phyloP scores from a whole-genome alignment of 2,329 filamentous ascomycete genomes.

The Apiospora kogelbergensis region DNA sequence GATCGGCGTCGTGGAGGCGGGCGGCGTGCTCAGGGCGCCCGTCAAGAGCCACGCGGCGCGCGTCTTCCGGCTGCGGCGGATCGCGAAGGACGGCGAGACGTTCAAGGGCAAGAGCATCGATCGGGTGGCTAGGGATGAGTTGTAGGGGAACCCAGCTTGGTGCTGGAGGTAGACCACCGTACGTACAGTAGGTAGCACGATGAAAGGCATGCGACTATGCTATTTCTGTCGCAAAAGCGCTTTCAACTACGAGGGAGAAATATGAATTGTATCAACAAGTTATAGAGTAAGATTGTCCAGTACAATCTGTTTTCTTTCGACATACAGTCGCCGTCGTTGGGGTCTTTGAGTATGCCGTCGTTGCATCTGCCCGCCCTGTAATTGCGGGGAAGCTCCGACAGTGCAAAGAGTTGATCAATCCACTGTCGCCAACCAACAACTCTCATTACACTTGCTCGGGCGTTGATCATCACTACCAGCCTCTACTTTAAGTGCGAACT shows the following conservation, averaged over 20 bases:
- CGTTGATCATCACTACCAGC: neutral
- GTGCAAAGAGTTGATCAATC: neutral
- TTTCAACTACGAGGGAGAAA: too few species aligned
- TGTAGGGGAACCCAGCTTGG: slow-evolving; percentile 4
- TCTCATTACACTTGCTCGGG: neutral
- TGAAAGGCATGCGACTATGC: too few species aligned
- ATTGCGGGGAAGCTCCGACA: slow-evolving; percentile 6
- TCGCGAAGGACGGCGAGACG: slow-evolving; percentile 17
- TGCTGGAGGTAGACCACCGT: neutral
- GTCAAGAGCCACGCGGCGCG: slow-evolving; percentile 20
- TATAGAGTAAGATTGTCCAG: too few species aligned
- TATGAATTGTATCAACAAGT: neutral
- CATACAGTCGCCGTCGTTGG: neutral
- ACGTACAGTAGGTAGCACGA: neutral
- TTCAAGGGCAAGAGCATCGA: slow-evolving; percentile 22
- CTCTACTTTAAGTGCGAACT: neutral
- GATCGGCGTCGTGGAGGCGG: slow-evolving; percentile 18
- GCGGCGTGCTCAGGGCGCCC: slow-evolving; percentile 14
- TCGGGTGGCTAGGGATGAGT: slow-evolving; percentile 19
- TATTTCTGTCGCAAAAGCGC: too few species aligned
- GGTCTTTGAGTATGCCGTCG: neutral
- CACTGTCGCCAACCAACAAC: neutral
- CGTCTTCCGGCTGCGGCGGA: slow-evolving; percentile 20
- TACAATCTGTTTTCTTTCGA: too few species aligned
- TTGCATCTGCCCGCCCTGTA: neutral